Conservation (phyloP, 1,139 yeast genomes). For the Magnusiomyces starmeri region DNA sequence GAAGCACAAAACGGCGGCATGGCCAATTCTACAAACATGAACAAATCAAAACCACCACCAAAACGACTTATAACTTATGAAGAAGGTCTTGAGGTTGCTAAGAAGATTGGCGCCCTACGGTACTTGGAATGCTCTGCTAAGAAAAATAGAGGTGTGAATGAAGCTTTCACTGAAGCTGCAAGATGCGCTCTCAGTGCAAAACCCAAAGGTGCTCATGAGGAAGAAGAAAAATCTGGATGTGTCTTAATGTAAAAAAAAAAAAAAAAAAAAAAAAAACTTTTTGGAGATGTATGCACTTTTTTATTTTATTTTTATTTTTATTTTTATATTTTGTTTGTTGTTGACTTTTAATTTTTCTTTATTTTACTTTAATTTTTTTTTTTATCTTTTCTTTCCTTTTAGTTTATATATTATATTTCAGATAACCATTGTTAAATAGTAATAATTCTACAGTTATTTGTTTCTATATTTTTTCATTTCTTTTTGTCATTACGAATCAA, state of each 20-base stretch:
- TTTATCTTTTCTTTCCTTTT: neutral
- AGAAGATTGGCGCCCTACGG: constrained; percentile 59
- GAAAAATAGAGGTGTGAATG: constrained; percentile 90
- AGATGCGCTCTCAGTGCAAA: constrained; percentile 89
- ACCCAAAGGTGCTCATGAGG: constrained; percentile 64
- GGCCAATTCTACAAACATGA: constrained; percentile 25
- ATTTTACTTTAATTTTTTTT: neutral
- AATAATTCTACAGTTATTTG: too few species aligned
- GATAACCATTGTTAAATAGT: too few species aligned
- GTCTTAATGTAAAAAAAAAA: constrained; percentile 20
- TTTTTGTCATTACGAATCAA: too few species aligned
- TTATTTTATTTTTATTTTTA: constrained; percentile 11
- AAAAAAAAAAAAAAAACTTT: too few species aligned
- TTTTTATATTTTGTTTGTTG: neutral
- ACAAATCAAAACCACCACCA: constrained; percentile 23
- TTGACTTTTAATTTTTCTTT: neutral
- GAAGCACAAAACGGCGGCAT: constrained; percentile 16
- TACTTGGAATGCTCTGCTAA: constrained; percentile 92
- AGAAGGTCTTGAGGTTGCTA: constrained; percentile 82
- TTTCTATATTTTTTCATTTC: too few species aligned
- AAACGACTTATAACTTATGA: constrained; percentile 62
- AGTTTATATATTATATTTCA: neutral
- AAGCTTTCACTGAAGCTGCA: constrained; percentile 95
- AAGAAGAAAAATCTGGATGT: constrained; percentile 30
- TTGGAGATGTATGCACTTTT: too few species aligned